Evolutionary conservation across 1,284 basidiomycete species (phyloP).

Genomic region (Ceratobasidium sp.): DNA sequence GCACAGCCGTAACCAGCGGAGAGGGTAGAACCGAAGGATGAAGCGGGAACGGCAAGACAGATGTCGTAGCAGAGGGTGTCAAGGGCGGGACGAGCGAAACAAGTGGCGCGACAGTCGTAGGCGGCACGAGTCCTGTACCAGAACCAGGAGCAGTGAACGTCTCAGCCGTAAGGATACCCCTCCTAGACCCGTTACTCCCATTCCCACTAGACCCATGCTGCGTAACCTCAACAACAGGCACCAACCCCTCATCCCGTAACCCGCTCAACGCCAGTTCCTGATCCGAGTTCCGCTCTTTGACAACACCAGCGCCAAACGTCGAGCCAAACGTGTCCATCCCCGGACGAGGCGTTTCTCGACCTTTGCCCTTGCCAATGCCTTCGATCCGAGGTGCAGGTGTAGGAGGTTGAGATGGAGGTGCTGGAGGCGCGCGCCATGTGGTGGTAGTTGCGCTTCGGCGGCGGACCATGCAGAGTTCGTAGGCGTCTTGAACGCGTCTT

Average conservation of each 20-base stretch:
- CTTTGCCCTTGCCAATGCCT: conserved; percentile 55
- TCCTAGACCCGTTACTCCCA: conserved; percentile 21
- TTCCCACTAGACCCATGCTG: neutral
- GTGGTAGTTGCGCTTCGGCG: neutral
- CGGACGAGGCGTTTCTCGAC: conserved; percentile 50
- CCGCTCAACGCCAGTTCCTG: conserved; percentile 40
- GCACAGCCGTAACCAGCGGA: conserved; percentile 31
- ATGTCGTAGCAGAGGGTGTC: conserved; percentile 38
- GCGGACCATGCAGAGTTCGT: conserved; percentile 73
- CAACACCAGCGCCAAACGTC: conserved; percentile 33
- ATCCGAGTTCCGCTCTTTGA: conserved; percentile 38
- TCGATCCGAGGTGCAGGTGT: conserved; percentile 52
- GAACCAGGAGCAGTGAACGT: conserved; percentile 23
- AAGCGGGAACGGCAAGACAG: conserved; percentile 37
- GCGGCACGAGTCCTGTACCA: neutral
- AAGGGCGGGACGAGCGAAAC: conserved; percentile 22
- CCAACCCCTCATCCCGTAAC: neutral
- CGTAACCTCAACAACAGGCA: conserved; percentile 21
- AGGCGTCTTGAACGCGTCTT: conserved; percentile 80
- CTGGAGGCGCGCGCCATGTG: conserved; percentile 56
- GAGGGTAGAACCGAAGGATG: conserved; percentile 21
- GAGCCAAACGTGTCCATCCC: conserved; percentile 37
- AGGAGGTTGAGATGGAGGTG: conserved; percentile 17
- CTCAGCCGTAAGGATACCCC: conserved; percentile 36
- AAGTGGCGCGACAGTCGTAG: conserved; percentile 2